Base-by-base conservation (phyloP, 192 early-diverging fungal genomes). In the Linnemannia schmuckeri region DNA sequence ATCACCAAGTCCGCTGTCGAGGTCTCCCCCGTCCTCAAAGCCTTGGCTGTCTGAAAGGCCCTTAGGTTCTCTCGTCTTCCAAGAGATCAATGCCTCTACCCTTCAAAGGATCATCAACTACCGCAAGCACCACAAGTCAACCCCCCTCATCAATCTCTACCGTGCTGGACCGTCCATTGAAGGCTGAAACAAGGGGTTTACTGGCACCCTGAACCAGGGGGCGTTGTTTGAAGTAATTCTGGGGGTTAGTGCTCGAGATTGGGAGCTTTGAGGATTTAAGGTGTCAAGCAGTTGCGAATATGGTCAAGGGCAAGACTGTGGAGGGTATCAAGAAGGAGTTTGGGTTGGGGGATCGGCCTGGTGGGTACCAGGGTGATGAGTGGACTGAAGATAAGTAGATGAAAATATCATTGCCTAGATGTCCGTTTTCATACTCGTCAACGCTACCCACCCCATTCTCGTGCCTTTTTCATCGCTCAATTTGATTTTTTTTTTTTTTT, bases 201-300 rank as follows among this genome's bases (percentile, higher is more conserved):
- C 96, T 83, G 15, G 47, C 4, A 90, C 94, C 41, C 93, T 95
- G 20, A 93, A 95, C 87, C 91, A 94, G 82, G 94, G 95, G 70
- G 91, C 93, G 78, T 82, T 96, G 47, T 96, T 95, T 63, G 94
- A 95, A 83, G 91, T 95, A n/a, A 92, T 95, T 77, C 85, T 96
- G 42, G 94, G 95, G 49, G 93, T 95, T 52, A 96, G 96, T 88
- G 88, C 90, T 99, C 76, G 97, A 98, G 89, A 98, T 98, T 85
- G 97, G 97, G 90, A 95, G 96, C 24, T 92, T 98, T 66, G 91
- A 98, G 37, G 97, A 98, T 90, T 93, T 99, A 41, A 96, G 97
- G n/a, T 99, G 98, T 93, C 98, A 98, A 92, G 96, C 97, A 5
- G 96, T 98, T 41, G 97, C 98, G 55, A 98, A 98, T 88, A 96